Evolutionary conservation across 1,284 basidiomycete species (phyloP).

Genomic region (Ceratobasidium papillatum): DNA sequence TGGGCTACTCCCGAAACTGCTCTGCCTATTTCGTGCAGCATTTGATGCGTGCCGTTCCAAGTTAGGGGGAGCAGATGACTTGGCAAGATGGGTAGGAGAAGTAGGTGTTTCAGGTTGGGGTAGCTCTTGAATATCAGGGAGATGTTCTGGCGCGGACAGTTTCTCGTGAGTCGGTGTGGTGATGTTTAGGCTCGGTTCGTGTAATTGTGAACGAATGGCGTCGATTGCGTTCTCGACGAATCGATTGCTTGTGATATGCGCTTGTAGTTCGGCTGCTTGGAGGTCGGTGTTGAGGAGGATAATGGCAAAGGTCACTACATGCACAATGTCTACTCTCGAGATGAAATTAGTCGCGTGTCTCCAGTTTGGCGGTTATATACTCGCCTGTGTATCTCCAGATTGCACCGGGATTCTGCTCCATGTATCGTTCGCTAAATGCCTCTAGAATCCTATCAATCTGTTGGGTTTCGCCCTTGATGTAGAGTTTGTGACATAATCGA

Average conservation of each 20-base stretch:
- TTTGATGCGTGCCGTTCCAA: neutral
- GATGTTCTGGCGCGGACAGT: conserved; percentile 5
- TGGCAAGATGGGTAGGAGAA: neutral
- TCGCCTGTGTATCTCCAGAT: conserved; percentile 24
- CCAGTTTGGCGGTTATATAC: neutral
- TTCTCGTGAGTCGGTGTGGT: conserved; percentile 3
- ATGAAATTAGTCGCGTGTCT: neutral
- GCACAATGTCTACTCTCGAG: conserved; percentile 31
- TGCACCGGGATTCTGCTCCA: conserved; percentile 16
- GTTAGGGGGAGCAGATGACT: conserved; percentile 19
- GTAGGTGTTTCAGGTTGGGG: neutral
- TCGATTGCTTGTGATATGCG: conserved; percentile 29
- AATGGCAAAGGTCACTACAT: conserved; percentile 38
- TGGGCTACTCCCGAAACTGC: conserved; percentile 25
- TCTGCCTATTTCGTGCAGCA: conserved; percentile 5
- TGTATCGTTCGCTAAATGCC: conserved; percentile 30
- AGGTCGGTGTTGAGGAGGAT: conserved; percentile 40
- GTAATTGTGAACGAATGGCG: conserved; percentile 24
- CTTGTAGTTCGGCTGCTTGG: conserved; percentile 36
- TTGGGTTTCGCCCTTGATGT: conserved; percentile 40
- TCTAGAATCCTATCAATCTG: conserved; percentile 38
- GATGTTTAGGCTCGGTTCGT: neutral
- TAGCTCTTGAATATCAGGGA: conserved; percentile 35
- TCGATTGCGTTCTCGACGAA: conserved; percentile 37
- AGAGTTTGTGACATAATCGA: conserved; percentile 33